Base-by-base conservation (phyloP, 805 yeast species). In the Ogataea kodamae region DNA sequence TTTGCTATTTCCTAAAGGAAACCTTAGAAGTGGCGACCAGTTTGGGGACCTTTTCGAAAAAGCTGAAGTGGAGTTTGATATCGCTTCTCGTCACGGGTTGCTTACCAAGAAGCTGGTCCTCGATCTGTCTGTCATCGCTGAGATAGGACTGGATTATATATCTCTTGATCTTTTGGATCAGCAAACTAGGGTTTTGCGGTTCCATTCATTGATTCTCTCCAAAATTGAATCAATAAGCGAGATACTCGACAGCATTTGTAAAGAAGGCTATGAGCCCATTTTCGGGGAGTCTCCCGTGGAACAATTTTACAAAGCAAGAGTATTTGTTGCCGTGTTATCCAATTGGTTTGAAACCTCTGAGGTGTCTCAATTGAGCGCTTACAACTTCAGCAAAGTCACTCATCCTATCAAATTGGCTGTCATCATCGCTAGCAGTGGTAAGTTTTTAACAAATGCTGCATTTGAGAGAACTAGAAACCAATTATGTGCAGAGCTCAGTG, bases 401-500 rank as follows among this genome's bases (percentile, higher is more conserved):
- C 60, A 51, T 27, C 72, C 63, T 16, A 45, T 58, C 33, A 65
- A 49, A 25, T 46, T 55, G 5, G 56, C 65, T 2, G 55, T 74
- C 8, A 48, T 70, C 6, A 20, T 67, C 1, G 42, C 61, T 1
- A 49, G 62, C 2, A 41, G 62, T 5, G 56, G 59, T 6, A 67
- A 66, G 18, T 53, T 69, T 20, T 48, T 66, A 1, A 33, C 57
- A 0, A 52, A 67, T 7, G 38, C 57, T 0, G 58, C 62, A 22
- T 63, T 74, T 20, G 78, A 71, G 11, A 67, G 78, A 39, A 45
- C 74, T 7, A 68, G 88, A 43, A 81, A 78, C 43, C 65, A 67
- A 35, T 61, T 74, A n/a, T 77, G 78, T 9, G 75, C 89, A 1
- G 87, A 80, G 45, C 52, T 82, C 13, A 61, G 81, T 28, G 85